Percentiles rank a stretch among this genome's conserved stretches.
Conservation (phyloP, 1,284 basidiomycete genomes). For the Porodaedalea pini region DNA sequence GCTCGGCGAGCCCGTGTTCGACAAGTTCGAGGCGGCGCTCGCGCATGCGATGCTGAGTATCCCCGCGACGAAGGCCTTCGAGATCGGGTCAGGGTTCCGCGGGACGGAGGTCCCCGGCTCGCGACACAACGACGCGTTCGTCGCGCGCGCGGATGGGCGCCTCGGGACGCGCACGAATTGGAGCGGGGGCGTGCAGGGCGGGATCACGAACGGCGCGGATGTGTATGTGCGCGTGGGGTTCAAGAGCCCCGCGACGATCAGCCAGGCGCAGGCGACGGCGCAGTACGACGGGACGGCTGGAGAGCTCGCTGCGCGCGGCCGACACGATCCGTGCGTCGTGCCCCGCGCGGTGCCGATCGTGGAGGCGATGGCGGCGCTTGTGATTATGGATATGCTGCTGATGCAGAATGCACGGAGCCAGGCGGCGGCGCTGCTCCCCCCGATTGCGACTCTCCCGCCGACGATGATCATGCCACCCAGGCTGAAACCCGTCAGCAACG, state of each 20-base stretch:
- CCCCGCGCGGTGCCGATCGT: slow-evolving; percentile 98
- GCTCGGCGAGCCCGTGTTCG: slow-evolving; percentile 96
- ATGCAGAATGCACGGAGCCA: slow-evolving; percentile 80
- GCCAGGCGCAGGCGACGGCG: slow-evolving; percentile 86
- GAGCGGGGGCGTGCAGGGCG: slow-evolving; percentile 97
- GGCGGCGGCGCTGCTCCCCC: slow-evolving; percentile 63
- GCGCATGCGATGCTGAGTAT: slow-evolving; percentile 99
- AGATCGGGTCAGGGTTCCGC: slow-evolving; percentile 95
- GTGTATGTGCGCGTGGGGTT: slow-evolving; percentile 98
- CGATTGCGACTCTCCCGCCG: slow-evolving; percentile 80
- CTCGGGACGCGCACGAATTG: slow-evolving; percentile 91
- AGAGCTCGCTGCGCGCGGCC: slow-evolving; percentile 83
- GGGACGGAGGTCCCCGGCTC: slow-evolving; percentile 95
- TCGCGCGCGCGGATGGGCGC: slow-evolving; percentile 61
- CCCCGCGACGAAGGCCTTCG: slow-evolving; percentile 97
- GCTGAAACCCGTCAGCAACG: slow-evolving; percentile 1
- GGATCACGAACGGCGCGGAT: slow-evolving; percentile 96
- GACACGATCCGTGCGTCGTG: slow-evolving; percentile 98
- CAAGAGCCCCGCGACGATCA: slow-evolving; percentile 98
- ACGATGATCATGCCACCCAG: slow-evolving; percentile 69
- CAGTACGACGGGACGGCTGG: slow-evolving; percentile 91
- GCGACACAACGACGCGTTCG: slow-evolving; percentile 91
- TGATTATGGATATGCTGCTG: slow-evolving; percentile 90
- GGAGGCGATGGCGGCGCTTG: slow-evolving; percentile 95
- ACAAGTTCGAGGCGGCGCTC: slow-evolving; percentile 96